Base-by-base conservation (phyloP, 495 filamentous ascomycete genomes). In the Viridothelium virens region DNA sequence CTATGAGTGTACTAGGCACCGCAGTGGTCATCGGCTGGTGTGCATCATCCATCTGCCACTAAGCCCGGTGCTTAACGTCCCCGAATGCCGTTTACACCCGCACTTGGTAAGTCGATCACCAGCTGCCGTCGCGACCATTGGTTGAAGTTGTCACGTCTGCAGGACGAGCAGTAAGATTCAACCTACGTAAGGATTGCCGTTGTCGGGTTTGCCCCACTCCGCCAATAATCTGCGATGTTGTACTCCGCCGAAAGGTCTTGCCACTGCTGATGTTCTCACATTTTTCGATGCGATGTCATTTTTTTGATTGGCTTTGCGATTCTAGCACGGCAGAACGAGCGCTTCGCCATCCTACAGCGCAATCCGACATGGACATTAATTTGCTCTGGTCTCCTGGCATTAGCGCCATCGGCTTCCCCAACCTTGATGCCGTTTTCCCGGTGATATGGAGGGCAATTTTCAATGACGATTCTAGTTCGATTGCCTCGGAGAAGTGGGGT, bases 41-140 rank as follows among this genome's bases (percentile, higher is more conserved):
- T 59, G 53, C 53, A 59, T 59, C 53, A 59, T 36, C 53, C 33
- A 18, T 59, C n/a, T 36, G 53, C 53, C 33, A 36, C 25, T 31
- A 59, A 59, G 10, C 3, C 14, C 53, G 53, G 53, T 10, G 18
- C 53, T 4, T 3, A 53, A 33, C 31, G 7, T 18, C 53, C 18
- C 53, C 53, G 53, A 59, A 5, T 33, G 53, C 53, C 53, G 53
- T 59, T 36, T 34, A 14, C 18, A 7, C 14, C 53, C 53, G 3
- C 10, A 7, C 36, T 7, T 3, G 31, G 53, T 36, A 59, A 59
- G 31, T 34, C 7, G 25, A 59, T 33, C 53, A 59, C 53, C 7
- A 59, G 36, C 3, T 7, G 18, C n/a, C 7, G 31, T 14, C 0
- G 25, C n/a, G 33, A 3, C 36, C 10, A 59, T 59, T 59, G 53